phyloP scores from a whole-genome alignment of 768 basidiomycete species.

The Mycena olivaceomarginata region DNA sequence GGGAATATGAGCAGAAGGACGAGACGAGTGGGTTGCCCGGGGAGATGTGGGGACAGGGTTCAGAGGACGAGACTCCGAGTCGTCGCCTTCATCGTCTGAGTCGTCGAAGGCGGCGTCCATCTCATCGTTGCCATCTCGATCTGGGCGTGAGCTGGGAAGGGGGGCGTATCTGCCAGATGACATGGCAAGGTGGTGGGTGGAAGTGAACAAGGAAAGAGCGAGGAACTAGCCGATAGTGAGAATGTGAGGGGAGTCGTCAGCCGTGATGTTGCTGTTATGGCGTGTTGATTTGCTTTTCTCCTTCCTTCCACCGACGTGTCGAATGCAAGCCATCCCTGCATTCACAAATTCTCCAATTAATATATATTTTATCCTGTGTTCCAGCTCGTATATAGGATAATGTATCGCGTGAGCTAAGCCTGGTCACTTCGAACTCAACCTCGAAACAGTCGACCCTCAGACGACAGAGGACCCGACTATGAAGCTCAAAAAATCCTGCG shows the following conservation, averaged over 20 bases:
- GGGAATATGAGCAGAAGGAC: conserved; percentile 53
- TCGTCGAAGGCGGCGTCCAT: conserved; percentile 94
- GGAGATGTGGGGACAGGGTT: conserved; percentile 63
- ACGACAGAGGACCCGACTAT: too few relatives aligned
- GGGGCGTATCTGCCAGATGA: conserved; percentile 81
- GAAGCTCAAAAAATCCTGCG: background rate
- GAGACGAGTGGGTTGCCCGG: conserved; percentile 41
- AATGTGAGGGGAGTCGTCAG: background rate
- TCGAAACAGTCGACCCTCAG: too few relatives aligned
- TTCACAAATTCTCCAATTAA: too few relatives aligned
- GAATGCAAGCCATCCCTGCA: too few relatives aligned
- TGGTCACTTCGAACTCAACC: too few relatives aligned
- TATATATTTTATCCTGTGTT: too few relatives aligned
- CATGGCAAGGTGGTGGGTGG: conserved; percentile 53
- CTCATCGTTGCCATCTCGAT: conserved; percentile 71
- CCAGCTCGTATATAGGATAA: too few relatives aligned
- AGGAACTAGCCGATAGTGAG: conserved; percentile 23
- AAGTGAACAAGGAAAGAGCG: conserved; percentile 21
- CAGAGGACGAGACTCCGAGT: conserved; percentile 71
- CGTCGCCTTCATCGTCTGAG: conserved; percentile 80
- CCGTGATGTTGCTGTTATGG: background rate
- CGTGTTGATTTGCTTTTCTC: background rate
- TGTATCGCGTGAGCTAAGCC: too few relatives aligned
- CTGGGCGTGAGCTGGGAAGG: conserved; percentile 74
- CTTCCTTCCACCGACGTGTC: background rate